phyloP scores from a whole-genome alignment of 176 grass and related monocot genomes.

The Eleusine coracana region DNA sequence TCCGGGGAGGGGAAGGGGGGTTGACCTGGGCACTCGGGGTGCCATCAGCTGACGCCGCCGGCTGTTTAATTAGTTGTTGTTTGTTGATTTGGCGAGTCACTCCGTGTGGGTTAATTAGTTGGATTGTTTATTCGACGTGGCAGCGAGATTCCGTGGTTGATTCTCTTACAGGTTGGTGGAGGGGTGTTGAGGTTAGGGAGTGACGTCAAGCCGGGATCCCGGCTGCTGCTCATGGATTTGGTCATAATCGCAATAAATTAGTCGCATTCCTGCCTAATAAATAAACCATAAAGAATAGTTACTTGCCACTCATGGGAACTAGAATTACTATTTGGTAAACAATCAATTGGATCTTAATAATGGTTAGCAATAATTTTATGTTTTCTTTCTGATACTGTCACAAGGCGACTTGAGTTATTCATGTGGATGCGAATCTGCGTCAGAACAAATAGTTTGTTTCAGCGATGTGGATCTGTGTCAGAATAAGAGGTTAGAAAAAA shows the following conservation, averaged over 20 bases:
- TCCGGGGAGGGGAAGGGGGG: background rate
- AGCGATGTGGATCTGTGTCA: background rate
- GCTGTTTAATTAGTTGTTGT: background rate
- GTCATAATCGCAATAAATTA: background rate
- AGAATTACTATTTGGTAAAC: background rate
- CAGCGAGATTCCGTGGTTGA: slow-evolving; percentile 4
- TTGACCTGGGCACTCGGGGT: slow-evolving; percentile 2
- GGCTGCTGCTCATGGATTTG: slow-evolving; percentile 22
- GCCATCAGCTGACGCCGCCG: background rate
- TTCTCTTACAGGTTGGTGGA: slow-evolving; percentile 28
- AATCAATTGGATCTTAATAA: background rate
- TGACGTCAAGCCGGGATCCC: slow-evolving; percentile 12
- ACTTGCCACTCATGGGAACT: background rate
- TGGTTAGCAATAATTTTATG: background rate
- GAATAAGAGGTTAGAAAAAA: background rate
- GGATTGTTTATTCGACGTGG: slow-evolving; percentile 25
- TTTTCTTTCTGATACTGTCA: background rate
- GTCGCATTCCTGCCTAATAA: background rate
- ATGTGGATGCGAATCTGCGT: background rate
- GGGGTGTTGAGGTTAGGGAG: slow-evolving; percentile 9
- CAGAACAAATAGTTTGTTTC: background rate
- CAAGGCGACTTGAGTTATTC: background rate
- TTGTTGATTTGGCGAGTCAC: background rate
- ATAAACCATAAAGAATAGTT: background rate
- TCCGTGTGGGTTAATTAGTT: background rate